phyloP scores from a whole-genome alignment of 306 rosid genomes.

The Mucuna pruriens region DNA sequence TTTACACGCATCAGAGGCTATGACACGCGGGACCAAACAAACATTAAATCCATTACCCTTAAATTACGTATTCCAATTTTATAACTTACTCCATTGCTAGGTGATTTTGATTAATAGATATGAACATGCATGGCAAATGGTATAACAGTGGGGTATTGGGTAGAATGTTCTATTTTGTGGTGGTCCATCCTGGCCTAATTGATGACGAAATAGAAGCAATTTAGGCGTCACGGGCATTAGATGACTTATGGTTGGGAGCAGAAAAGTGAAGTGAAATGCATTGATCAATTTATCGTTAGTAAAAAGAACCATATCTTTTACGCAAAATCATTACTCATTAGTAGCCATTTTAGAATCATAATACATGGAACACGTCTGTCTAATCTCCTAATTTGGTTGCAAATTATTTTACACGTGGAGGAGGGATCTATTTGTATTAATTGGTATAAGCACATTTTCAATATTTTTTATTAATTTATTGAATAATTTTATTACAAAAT shows the following conservation, averaged over 20 bases:
- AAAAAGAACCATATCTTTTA: constrained; percentile 37
- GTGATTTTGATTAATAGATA: not conserved
- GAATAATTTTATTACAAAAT: not conserved
- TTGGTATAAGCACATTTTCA: not conserved
- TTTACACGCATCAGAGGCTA: no score
- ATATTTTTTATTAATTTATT: not conserved
- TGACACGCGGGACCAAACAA: no score
- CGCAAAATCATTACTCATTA: constrained; percentile 30
- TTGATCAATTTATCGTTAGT: not conserved
- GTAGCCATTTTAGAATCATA: constrained; percentile 35
- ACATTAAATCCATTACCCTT: not conserved
- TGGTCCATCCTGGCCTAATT: constrained; percentile 2
- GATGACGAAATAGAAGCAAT: not conserved
- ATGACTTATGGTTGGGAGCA: not conserved
- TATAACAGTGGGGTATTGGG: not conserved
- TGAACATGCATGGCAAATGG: constrained; percentile 25
- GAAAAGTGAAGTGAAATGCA: constrained; percentile 30
- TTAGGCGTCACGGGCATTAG: not conserved
- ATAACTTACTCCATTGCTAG: not conserved
- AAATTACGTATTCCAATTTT: not conserved
- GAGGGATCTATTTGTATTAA: not conserved
- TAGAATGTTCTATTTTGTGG: not conserved
- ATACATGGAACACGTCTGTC: constrained; percentile 38
- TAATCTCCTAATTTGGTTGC: not conserved
- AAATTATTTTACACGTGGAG: not conserved